These are phyloP conservation scores for Thymus quinquecostatus DNA, from an alignment of 257 asterid species.

Conservation along the genomic window DNA sequence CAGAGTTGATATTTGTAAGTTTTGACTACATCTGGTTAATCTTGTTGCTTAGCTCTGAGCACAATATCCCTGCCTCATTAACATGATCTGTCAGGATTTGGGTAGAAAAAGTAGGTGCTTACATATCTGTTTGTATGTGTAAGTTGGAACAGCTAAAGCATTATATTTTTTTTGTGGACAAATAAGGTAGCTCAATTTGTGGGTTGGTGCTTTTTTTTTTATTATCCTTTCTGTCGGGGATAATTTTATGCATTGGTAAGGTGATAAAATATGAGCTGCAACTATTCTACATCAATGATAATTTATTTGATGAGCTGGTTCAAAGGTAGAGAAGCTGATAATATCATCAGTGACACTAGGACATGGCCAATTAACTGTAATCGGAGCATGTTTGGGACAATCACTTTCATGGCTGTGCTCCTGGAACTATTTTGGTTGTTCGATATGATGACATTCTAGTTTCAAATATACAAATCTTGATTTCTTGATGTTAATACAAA, in stretches of 20 bases:
- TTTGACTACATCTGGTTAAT: not conserved
- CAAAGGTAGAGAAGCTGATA: constrained; percentile 5
- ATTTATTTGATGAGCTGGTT: constrained; percentile 9
- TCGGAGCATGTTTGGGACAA: not conserved
- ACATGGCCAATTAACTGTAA: not conserved
- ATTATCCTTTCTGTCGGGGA: not conserved
- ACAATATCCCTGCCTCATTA: constrained; percentile 1
- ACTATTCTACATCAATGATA: not conserved
- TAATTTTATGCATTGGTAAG: not conserved
- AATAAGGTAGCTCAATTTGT: not conserved
- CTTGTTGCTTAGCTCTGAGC: constrained; percentile 6
- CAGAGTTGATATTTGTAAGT: not conserved
- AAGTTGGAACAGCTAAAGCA: not conserved
- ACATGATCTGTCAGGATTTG: not conserved
- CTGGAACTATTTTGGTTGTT: constrained; percentile 1
- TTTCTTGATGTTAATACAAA: not conserved
- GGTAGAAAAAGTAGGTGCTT: not conserved
- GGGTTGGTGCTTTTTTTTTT: no score
- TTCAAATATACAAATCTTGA: not conserved
- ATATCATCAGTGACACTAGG: not conserved
- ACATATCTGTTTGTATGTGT: not conserved
- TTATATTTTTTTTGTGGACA: not conserved
- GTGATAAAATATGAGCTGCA: not conserved
- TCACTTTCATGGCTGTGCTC: not conserved
- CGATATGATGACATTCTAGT: not conserved